A percentile compares a stretch with the other conserved stretches of the same genome.
phyloP scores from a whole-genome alignment of 805 yeast species.

The Saitoella complicata region DNA sequence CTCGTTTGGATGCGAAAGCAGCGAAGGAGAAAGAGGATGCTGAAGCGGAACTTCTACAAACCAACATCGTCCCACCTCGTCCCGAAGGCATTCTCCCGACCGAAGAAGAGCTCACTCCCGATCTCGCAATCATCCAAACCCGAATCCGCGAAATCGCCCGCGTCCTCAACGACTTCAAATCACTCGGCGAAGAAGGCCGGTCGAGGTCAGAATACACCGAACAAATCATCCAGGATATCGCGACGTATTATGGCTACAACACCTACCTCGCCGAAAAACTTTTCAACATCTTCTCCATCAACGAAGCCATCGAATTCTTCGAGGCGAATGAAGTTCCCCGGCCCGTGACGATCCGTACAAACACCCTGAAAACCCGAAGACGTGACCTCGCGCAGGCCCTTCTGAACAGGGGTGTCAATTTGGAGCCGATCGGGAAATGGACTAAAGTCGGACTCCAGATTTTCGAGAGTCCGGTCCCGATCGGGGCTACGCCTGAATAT shows the following conservation, averaged over 20 bases:
- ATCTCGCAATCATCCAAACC: constrained; percentile 69
- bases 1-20: constrained; percentile 34
- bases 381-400: constrained; percentile 89
- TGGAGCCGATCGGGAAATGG: constrained; percentile 96
- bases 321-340: constrained; percentile 97
- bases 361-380: constrained; percentile 84
- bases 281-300: constrained; percentile 78
- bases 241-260: constrained; percentile 86
- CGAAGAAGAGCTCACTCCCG: constrained; percentile 35
- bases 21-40: constrained; percentile 14
- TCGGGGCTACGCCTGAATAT: constrained; percentile 98
- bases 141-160: constrained; percentile 92
- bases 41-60: constrained; percentile 7
- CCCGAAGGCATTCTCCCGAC: constrained; percentile 38
- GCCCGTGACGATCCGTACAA: constrained; percentile 95
- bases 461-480: constrained; percentile 97
- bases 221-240: constrained; percentile 68
- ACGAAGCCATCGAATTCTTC: constrained; percentile 94
- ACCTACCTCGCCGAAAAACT: constrained; percentile 85
- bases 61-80: constrained; percentile 5
- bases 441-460: constrained; percentile 95
- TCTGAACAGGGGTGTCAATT: constrained; percentile 90
- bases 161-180: constrained; percentile 79
- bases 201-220: constrained; percentile 70
- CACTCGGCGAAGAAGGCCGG: constrained; percentile 66